Evolutionary conservation across 495 filamentous ascomycete species (phyloP).

Genomic region (Trichoderma gamsii): DNA sequence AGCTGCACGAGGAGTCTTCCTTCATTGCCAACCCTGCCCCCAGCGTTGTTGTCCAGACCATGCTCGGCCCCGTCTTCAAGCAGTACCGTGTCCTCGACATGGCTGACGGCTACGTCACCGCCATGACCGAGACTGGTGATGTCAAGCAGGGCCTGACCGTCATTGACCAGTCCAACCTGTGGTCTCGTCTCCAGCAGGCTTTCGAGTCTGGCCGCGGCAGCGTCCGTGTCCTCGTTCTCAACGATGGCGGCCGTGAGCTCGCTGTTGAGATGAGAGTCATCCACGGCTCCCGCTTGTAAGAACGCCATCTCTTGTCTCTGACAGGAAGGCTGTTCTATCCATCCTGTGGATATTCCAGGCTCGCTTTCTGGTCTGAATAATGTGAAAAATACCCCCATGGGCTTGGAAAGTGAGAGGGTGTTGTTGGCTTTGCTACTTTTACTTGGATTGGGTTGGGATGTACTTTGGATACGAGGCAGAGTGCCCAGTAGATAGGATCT

Average conservation of each 20-base stretch:
- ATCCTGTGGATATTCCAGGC: constrained; percentile 1
- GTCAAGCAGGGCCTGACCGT: constrained; percentile 95
- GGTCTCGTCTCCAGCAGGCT: constrained; percentile 70
- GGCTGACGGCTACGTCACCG: constrained; percentile 65
- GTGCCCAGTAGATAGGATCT: constrained; percentile 15
- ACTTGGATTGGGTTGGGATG: constrained; percentile 2
- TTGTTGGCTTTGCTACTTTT: not conserved
- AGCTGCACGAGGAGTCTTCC: constrained; percentile 97
- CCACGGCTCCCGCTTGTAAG: constrained; percentile 59
- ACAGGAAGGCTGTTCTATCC: not conserved
- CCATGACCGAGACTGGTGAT: constrained; percentile 64
- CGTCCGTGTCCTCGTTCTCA: constrained; percentile 92
- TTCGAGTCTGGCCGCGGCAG: constrained; percentile 90
- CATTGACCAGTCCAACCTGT: constrained; percentile 86
- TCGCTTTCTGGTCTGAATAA: constrained; percentile 6
- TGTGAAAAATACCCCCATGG: constrained; percentile 5
- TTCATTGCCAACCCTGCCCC: constrained; percentile 96
- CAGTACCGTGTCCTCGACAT: constrained; percentile 99
- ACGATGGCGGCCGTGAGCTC: constrained; percentile 87
- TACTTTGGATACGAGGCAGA: constrained; percentile 12
- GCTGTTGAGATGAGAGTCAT: constrained; percentile 99
- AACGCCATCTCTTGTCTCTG: not conserved
- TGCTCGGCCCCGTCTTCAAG: constrained; percentile 99
- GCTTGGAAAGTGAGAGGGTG: not conserved
- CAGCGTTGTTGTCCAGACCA: constrained; percentile 96